These are phyloP conservation scores for Exutisphaerella laricina DNA, from an alignment of 2,329 filamentous ascomycete species.

Conservation along the genomic window DNA sequence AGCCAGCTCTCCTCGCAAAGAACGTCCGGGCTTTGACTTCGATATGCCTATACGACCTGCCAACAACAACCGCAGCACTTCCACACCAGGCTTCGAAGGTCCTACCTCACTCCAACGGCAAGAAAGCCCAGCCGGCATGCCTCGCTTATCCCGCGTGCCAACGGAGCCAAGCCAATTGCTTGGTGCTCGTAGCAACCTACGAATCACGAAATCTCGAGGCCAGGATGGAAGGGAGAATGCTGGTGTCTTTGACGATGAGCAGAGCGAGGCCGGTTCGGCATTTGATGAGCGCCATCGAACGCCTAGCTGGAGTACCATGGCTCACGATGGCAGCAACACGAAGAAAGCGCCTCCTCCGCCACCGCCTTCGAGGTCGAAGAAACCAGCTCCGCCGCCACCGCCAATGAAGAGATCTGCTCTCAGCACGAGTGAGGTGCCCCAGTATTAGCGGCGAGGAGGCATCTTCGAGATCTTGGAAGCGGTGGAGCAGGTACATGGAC, in stretches of 20 bases:
- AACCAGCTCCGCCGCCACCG: constrained; percentile 56
- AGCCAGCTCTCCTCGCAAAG: constrained; percentile 39
- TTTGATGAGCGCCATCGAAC: constrained; percentile 35
- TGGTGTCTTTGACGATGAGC: constrained; percentile 50
- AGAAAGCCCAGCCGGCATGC: constrained; percentile 43
- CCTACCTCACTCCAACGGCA: constrained; percentile 44
- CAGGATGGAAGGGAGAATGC: constrained; percentile 31
- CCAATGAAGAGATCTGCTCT: constrained; percentile 56
- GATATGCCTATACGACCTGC: constrained; percentile 40
- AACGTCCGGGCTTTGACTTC: constrained; percentile 40
- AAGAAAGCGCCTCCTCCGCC: constrained; percentile 60
- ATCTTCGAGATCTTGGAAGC: too few relatives aligned
- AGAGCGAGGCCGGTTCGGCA: constrained; percentile 39
- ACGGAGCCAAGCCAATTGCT: constrained; percentile 51
- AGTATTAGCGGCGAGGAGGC: too few relatives aligned
- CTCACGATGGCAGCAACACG: constrained; percentile 32
- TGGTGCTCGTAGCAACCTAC: constrained; percentile 45
- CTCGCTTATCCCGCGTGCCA: constrained; percentile 47
- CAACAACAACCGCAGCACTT: constrained; percentile 45
- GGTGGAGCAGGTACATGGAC: constrained; percentile 2
- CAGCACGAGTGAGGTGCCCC: constrained; percentile 36
- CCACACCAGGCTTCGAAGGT: constrained; percentile 48
- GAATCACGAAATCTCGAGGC: constrained; percentile 32
- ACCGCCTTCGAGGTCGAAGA: constrained; percentile 54
- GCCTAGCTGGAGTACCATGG: constrained; percentile 43